Percentiles rank a stretch among this genome's conserved stretches.
Conservation (phyloP, 805 yeast genomes). For the Wickerhamiella galacta region DNA sequence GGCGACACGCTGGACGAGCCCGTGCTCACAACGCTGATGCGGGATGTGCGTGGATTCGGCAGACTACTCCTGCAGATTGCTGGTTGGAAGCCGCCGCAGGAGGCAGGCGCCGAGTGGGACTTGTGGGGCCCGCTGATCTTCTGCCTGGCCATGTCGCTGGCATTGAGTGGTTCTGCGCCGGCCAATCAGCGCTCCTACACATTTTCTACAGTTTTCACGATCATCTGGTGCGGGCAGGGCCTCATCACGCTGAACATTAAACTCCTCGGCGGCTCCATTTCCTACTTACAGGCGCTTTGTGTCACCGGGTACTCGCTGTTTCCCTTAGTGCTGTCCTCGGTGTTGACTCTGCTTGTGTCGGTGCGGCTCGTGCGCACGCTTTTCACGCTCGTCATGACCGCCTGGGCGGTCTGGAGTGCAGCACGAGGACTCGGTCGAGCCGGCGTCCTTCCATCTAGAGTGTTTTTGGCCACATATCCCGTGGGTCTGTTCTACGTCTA, state of each 20-base stretch:
- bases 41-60: slow-evolving; percentile 32
- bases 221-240: slow-evolving; percentile 46
- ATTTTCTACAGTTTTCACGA: slow-evolving; percentile 46
- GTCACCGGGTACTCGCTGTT: slow-evolving; percentile 56
- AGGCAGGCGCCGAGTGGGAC: slow-evolving; percentile 20
- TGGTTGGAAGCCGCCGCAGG: slow-evolving; percentile 22
- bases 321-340: slow-evolving; percentile 41
- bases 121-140: slow-evolving; percentile 55
- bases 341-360: slow-evolving; percentile 32
- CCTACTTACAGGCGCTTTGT: slow-evolving; percentile 50
- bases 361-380: slow-evolving; percentile 34
- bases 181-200: slow-evolving; percentile 32
- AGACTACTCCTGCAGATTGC: slow-evolving; percentile 27
- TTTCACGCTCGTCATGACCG: slow-evolving; percentile 29
- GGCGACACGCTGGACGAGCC: slow-evolving; percentile 65
- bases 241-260: slow-evolving; percentile 50
- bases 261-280: slow-evolving; percentile 41
- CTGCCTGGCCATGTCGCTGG: slow-evolving; percentile 37
- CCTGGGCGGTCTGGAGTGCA: slow-evolving; percentile 53
- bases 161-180: slow-evolving; percentile 29
- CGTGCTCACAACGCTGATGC: slow-evolving; percentile 35
- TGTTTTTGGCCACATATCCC: slow-evolving; percentile 48
- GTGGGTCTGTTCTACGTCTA: slow-evolving; percentile 45
- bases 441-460: slow-evolving; percentile 48
- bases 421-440: slow-evolving; percentile 40